Base-by-base conservation (phyloP, 2,329 filamentous ascomycete species). In the Epichloe festucae region DNA sequence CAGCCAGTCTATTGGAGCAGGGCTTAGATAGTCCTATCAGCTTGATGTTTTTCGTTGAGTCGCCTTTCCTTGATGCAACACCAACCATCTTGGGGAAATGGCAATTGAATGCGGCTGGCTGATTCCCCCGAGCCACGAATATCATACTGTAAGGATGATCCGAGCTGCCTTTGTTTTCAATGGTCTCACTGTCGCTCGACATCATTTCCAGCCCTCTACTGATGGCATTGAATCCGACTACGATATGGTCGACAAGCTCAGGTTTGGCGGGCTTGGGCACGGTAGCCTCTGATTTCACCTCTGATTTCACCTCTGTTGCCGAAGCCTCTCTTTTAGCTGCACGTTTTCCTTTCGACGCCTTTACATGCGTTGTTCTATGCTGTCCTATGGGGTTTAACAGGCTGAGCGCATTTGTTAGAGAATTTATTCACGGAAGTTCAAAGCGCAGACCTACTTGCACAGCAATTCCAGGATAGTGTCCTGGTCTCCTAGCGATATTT, bases 401-500 rank as follows among this genome's bases (percentile, higher is more conserved):
- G 53, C 84, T 88, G 40, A 3, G 17, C 41, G 11, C 41, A 36
- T 47, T n/a, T 41, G 36, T 34, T 15, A 36, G 34, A 7, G 42
- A 38, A 42, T 46, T 31, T 3, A 17, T 27, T 19, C 19, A n/a
- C n/a, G 17, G 7, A 35, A 17, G 21, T 21, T 12, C 3, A 43
- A 38, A 17, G 27, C 31, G 8, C 70, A 47, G 43, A 58, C 65
- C 53, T 73, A 86, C 84, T 72, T 76, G 76, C 78, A 85, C 5
- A 87, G 70, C 47, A 88, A 70, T 55, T 86, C 81, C 10, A 87
- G 62, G 39, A 87, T 82, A 4, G 74, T 72, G 49, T 82, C 75
- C 63, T 86, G 81, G 49, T 85, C 73, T 47, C 78, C 69, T 17
- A 67, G 61, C 2, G 72, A 70, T 43, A 85, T 73, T 42, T 73